These are phyloP conservation scores for Aspergillus fumigatus DNA, from an alignment of 2,329 filamentous ascomycete species.

Conservation along the genomic window DNA sequence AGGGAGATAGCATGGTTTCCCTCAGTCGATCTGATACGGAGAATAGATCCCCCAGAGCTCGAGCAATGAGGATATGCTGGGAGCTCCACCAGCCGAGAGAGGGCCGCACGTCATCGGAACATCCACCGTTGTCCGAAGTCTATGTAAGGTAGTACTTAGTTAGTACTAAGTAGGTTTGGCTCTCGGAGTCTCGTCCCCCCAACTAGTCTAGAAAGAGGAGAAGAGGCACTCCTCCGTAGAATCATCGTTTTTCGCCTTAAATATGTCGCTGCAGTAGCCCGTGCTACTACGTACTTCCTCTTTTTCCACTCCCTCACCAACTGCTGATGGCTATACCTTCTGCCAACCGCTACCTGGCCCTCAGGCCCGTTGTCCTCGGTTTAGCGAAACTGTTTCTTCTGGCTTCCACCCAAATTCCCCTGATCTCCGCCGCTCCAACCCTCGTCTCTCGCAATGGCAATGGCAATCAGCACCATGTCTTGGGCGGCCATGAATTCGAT, in stretches of 20 bases:
- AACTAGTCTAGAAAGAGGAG: too few relatives aligned
- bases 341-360: conserved; percentile 29
- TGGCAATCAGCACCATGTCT: conserved; percentile 2
- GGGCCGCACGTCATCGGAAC: not conserved
- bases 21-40: too few relatives aligned
- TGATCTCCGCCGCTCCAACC: conserved; percentile 36
- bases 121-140: not conserved
- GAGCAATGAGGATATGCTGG: too few relatives aligned
- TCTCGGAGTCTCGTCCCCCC: too few relatives aligned
- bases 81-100: too few relatives aligned
- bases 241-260: not conserved
- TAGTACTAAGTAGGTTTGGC: too few relatives aligned
- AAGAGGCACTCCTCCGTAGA: not conserved
- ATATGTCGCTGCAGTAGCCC: not conserved
- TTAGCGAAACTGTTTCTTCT: conserved; percentile 40
- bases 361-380: conserved; percentile 37
- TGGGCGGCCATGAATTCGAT: conserved; percentile 30
- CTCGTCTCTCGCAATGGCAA: conserved; percentile 8
- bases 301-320: not conserved
- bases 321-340: conserved; percentile 24
- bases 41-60: too few relatives aligned
- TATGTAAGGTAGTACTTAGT: too few relatives aligned
- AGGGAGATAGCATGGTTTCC: too few relatives aligned
- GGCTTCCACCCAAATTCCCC: conserved; percentile 33
- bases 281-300: not conserved